Base-by-base conservation (phyloP, 2,329 filamentous ascomycete genomes). In the Nigrospora sphaerica region DNA sequence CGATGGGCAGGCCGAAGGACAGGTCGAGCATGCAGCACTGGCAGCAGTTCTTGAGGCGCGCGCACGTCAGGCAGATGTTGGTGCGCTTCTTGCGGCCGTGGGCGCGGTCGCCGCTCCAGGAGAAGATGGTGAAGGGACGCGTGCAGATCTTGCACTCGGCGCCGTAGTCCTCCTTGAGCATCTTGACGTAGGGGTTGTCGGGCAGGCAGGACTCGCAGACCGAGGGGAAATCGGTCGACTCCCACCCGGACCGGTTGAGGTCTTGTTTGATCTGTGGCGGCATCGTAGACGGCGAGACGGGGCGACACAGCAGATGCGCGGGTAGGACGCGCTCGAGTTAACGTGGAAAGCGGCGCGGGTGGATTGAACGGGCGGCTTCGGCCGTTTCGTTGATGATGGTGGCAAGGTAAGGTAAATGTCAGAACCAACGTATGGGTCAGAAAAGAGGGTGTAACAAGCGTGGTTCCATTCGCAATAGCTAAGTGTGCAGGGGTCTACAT, bases 21-120 rank as follows among this genome's bases (percentile, higher is more conserved):
- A 98, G 72, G 75, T 98, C 93, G 45, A 98, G 84, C 89, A 97
- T 97, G 73, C 93, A 98, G 70, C 86, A 92, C 72, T 98, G 93
- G 62, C 93, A 98, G 73, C 93, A 97, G 72, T 98, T 98, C 71
- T 98, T 98, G 55, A 97, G 77, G 39, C 93, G 86, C 18, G 93
- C 92, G 73, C 93, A 98, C 36, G 93, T 98, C 19, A 98, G 76
- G 67, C 93, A 98, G 59, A 97, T 95, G 59, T 88, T 95, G 46
- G 92, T 97, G 55, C 88, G 85, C 70, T 95, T 95, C 66, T 92
- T 91, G 51, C 91, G 87, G 23, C 90, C 83, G 52, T 81, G 77
- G 3, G 91, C 93, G 48, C 93, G 88, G 64, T 95, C 91, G 52
- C 88, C 84, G 58, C 92, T 92, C 92, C 92, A 98, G 58, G 85